Base-by-base conservation (phyloP, 2,329 filamentous ascomycete species). In the Trichoderma atrobrunneum region DNA sequence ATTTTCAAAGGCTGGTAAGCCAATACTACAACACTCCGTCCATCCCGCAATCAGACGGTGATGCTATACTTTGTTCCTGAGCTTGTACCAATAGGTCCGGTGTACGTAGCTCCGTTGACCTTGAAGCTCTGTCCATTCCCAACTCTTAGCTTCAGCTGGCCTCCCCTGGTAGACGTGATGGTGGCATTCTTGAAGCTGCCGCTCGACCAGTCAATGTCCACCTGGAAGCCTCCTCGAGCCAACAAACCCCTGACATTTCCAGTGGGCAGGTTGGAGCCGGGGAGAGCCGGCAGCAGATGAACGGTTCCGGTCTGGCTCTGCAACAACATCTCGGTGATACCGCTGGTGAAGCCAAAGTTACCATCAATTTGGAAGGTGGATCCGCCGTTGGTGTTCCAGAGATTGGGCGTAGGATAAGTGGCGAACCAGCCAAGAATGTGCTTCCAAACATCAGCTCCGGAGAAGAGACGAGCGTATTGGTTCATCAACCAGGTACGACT, bases 361-460 rank as follows among this genome's bases (percentile, higher is more conserved):
- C 85, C 85, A 72, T 87, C 85, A 11, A 86, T 85, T 75, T 86
- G 85, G 74, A 86, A 86, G n/a, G 74, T 75, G 3, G 70, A 73
- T 28, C 75, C 75, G 64, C 71, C 65, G 36, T 84, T 81, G 7
- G 79, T 80, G 60, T 84, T 82, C 28, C 83, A 78, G 30, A 85
- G 75, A 72, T 85, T 85, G 3, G 66, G 51, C 5, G 62, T 68
- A 7, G 73, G 73, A 32, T 73, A 74, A 16, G 39, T 64, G 7
- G 80, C 77, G n/a, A 83, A 75, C 1, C 83, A 74, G 26, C 32
- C 63, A 10, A 72, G 62, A n/a, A 75, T 34, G 36, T 72, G 72
- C 34, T 59, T 68, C 66, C 71, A 74, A 48, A 80, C 81, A 57
- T 81, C 77, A 8, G 80, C 79, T 10, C 76, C 78, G 16, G 81